A percentile compares a stretch with the other conserved stretches of the same genome.
phyloP scores from a whole-genome alignment of 1,284 basidiomycete genomes.

The Apiotrichum veenhuisii region DNA sequence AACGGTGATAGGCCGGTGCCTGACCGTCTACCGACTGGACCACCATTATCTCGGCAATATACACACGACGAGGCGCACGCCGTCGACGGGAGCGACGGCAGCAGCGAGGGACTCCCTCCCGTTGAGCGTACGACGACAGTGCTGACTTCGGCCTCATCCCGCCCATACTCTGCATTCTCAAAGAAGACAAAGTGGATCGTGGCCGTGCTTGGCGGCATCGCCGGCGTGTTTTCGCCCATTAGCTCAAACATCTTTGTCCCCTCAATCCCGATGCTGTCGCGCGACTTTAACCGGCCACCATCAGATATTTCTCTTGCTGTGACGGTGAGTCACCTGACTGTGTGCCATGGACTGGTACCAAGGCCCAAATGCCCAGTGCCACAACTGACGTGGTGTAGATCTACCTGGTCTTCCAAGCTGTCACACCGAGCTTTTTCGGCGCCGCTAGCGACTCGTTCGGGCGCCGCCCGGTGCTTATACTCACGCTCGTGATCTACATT shows the following conservation, averaged over 20 bases:
- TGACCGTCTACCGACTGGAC: too few species aligned
- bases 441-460: slow-evolving; percentile 38
- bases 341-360: too few species aligned
- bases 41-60: too few species aligned
- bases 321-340: slow-evolving; percentile 30
- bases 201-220: slow-evolving; percentile 28
- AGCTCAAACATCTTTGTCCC: slow-evolving; percentile 20
- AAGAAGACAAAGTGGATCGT: slow-evolving; percentile 31
- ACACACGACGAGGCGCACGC: not conserved
- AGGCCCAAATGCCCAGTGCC: too few species aligned
- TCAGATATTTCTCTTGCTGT: slow-evolving; percentile 45
- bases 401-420: slow-evolving; percentile 20
- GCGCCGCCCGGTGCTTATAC: slow-evolving; percentile 43
- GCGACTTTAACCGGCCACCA: slow-evolving; percentile 32
- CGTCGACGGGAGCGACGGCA: not conserved
- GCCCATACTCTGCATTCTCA: slow-evolving; percentile 40
- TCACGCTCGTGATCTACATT: slow-evolving; percentile 43
- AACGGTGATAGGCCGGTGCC: too few species aligned
- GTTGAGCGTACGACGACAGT: slow-evolving; percentile 13
- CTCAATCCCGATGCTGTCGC: slow-evolving; percentile 31
- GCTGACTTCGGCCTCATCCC: slow-evolving; percentile 11
- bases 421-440: slow-evolving; percentile 48
- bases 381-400: not conserved
- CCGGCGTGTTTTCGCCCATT: slow-evolving; percentile 34
- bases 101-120: not conserved